Evolutionary conservation across 202 grass and related monocot species (phyloP), one percentile per base, ranked within the genome.

Genomic region (Saccharum hybrid): DNA sequence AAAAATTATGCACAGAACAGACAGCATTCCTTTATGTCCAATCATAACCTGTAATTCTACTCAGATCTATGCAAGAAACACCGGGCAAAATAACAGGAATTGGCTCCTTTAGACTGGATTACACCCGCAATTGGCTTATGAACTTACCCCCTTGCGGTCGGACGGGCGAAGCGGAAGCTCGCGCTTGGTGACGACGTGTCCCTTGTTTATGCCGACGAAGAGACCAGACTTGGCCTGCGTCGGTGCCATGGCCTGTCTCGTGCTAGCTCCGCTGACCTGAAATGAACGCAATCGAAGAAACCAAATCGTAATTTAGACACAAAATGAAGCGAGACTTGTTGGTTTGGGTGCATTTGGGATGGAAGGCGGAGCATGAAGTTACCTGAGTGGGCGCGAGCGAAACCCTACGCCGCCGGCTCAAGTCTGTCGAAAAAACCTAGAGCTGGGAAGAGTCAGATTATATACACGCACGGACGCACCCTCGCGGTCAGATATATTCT

Each of bases 131-230:
- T 33, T 33, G 31, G 26, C 26, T 26, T n/a, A n/a, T n/a, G n/a
- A n/a, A n/a, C n/a, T n/a, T n/a, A n/a, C 86, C 72, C 89, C 92
- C 59, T 91, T 94, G 33, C 86, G 86, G 60, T 71, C 39, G 51
- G 89, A 91, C 4, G 86, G 92, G 69, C 86, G 86, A 28, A 64
- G 67, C 10, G 89, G 76, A 0, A 89, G 61, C 92, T 91, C 81
- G 19, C 92, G 83, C 77, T 89, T 91, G 61, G 92, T 94, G 54
- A 94, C 86, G 22, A 94, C 30, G 43, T 91, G 92, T 1, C 86
- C 92, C 76, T 89, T 91, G 83, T 91, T 94, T 30, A 94, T 70
- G 37, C 92, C 92, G 18, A 91, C 89, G 67, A 91, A 80, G 83
- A 94, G 83, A 56, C 92, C 89, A 0, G 89, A 91, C 76, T 94